Evolutionary conservation across 2,329 filamentous ascomycete species (phyloP), one percentile per base, ranked within the genome.

Genomic region (Fusarium metavorans): DNA sequence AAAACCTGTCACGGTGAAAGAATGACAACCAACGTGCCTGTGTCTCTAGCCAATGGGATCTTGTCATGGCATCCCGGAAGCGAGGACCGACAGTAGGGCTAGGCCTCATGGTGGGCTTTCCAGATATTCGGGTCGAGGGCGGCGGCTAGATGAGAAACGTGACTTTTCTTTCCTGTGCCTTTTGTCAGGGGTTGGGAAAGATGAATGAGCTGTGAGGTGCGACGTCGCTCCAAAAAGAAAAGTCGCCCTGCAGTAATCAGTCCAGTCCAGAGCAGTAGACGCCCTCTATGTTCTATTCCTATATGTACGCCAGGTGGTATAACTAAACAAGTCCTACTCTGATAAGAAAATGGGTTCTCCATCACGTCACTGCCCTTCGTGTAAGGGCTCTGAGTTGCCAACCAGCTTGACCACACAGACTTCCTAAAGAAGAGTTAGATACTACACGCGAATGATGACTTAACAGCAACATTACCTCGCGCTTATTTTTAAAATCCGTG

Each of bases 401-500:
- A 20, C 13, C 20, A 16, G 14, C 45, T 52, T 13, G 20, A n/a
- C 20, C 27, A 27, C 56, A 30, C 16, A 68, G 0, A 60, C 45
- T 20, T 60, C 27, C 66, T 67, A 0, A 5, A 11, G 0, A 13
- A 2, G 9, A 8, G 27, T 60, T 32, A 43, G 57, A n/a, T 11
- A 14, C 35, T 16, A 23, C 13, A 32, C 5, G 4, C 7, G 3
- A 23, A 7, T 1, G 2, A 6, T 27, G 10, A 18, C 5, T n/a
- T 18, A 0, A 20, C 52, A 6, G 27, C 3, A 16, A 3, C 6
- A 8, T 1, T 59, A 77, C 75, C 68, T 70, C 48, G 6, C 70
- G 65, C 1, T 60, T 76, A 1, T 43, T 13, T 27, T 82, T 25
- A 78, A 86, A 48, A 5, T 93, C 88, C 73, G 78, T 91, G 23